Evolutionary conservation across 2,329 filamentous ascomycete species (phyloP).

Genomic region (Nannizzia gypsea): DNA sequence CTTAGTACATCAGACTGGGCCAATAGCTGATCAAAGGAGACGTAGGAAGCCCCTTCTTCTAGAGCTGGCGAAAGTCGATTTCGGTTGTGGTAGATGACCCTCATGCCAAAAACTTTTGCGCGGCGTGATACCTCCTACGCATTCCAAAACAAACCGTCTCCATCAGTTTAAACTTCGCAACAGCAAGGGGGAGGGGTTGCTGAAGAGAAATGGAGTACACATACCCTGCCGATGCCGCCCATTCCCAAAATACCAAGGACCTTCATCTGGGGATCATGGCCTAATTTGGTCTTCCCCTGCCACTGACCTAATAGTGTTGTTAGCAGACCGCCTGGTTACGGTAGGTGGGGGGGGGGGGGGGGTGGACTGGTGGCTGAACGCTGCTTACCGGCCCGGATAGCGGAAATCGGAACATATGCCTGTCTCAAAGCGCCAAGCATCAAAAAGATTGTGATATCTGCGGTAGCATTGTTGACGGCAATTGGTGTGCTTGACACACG

Average conservation of each 20-base stretch:
- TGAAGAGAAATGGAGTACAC: constrained; percentile 9
- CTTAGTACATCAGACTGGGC: constrained; percentile 37
- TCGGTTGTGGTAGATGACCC: constrained; percentile 38
- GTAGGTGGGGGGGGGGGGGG: too few species aligned
- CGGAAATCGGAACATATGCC: constrained; percentile 31
- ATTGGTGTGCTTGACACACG: constrained; percentile 36
- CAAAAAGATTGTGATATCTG: constrained; percentile 37
- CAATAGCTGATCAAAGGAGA: constrained; percentile 37
- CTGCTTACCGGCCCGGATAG: constrained; percentile 30
- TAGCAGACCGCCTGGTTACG: not conserved
- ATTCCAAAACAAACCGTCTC: not conserved
- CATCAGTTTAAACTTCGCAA: constrained; percentile 1
- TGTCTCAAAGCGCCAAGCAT: constrained; percentile 38
- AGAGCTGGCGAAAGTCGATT: constrained; percentile 30
- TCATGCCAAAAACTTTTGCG: constrained; percentile 37
- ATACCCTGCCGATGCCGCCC: constrained; percentile 38
- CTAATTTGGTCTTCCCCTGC: constrained; percentile 32
- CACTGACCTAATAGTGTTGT: constrained; percentile 25
- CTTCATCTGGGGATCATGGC: constrained; percentile 37
- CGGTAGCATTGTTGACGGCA: constrained; percentile 37
- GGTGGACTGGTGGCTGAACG: not conserved
- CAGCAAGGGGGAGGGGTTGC: not conserved
- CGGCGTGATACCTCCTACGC: constrained; percentile 35
- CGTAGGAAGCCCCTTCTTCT: constrained; percentile 33
- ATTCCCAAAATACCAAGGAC: constrained; percentile 37